phyloP scores from a whole-genome alignment of 495 filamentous ascomycete genomes.

The Neurospora hispaniola region DNA sequence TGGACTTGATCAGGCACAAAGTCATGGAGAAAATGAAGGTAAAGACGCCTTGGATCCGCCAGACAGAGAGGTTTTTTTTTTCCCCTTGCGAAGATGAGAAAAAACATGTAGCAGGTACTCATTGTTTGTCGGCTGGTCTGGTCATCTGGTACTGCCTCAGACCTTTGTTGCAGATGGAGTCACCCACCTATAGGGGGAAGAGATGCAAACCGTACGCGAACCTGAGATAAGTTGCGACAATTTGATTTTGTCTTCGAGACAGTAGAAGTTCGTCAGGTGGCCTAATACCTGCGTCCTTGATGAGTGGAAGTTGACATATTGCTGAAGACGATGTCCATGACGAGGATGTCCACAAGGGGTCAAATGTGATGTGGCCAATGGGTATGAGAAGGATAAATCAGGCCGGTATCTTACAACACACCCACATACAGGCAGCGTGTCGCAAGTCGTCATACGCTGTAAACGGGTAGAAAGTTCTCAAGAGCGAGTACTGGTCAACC shows the following conservation, averaged over 20 bases:
- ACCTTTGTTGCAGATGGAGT: neutral
- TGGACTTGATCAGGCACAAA: too few species aligned
- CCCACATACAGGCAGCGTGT: neutral
- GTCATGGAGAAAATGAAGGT: too few species aligned
- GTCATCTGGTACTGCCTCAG: neutral
- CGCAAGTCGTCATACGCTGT: neutral
- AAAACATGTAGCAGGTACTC: neutral
- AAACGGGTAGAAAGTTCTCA: neutral
- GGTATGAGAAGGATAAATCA: neutral
- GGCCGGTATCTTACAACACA: neutral
- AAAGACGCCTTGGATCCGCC: too few species aligned
- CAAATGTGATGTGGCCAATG: neutral
- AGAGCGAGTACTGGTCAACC: neutral
- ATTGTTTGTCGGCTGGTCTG: neutral
- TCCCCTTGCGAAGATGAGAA: neutral
- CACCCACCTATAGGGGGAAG: neutral
- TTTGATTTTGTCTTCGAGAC: neutral
- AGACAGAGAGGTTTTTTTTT: neutral
- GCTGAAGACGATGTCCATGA: neutral
- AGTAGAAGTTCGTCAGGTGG: neutral
- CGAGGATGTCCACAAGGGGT: neutral
- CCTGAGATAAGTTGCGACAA: neutral
- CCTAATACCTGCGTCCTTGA: neutral
- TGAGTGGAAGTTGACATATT: neutral
- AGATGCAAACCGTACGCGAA: neutral